Evolutionary conservation across 805 yeast genomes (phyloP).

Genomic region (Candida insectorum): DNA sequence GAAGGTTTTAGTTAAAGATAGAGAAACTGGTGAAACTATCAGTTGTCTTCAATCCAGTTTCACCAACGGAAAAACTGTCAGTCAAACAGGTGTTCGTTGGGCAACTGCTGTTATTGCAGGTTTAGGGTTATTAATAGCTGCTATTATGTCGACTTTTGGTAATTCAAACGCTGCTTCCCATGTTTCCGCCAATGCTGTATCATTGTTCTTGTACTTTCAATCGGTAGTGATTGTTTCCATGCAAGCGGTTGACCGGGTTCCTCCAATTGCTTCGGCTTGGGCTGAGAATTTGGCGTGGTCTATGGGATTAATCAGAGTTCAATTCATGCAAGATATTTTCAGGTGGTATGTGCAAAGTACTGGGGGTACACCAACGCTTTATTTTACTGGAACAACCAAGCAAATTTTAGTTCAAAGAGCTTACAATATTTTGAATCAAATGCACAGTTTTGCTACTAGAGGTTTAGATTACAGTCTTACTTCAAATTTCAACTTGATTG

Average conservation of each 20-base stretch:
- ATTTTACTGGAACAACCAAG: conserved; percentile 56
- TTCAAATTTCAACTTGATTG: conserved; percentile 58
- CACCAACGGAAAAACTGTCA: conserved; percentile 74
- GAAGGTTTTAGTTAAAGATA: conserved; percentile 48
- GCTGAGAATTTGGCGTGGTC: conserved; percentile 92
- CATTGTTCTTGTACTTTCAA: conserved; percentile 85
- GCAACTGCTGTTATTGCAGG: conserved; percentile 91
- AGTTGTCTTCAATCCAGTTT: conserved; percentile 79
- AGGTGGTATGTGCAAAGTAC: conserved; percentile 86
- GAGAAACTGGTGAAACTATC: conserved; percentile 39
- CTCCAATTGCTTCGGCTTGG: conserved; percentile 94
- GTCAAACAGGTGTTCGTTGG: conserved; percentile 85
- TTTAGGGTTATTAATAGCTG: conserved; percentile 78
- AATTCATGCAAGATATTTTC: conserved; percentile 81
- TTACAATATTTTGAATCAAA: conserved; percentile 23
- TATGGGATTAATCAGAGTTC: conserved; percentile 78
- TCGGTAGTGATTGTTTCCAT: conserved; percentile 78
- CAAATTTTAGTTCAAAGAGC: conserved; percentile 77
- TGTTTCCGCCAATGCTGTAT: conserved; percentile 80
- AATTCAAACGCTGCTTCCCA: conserved; percentile 87
- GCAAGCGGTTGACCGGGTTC: conserved; percentile 82
- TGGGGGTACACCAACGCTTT: conserved; percentile 79
- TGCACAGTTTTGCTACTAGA: conserved; percentile 21
- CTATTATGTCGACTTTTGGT: conserved; percentile 78
- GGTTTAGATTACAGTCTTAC: conserved; percentile 34